phyloP scores from a whole-genome alignment of 2,329 filamentous ascomycete species.

The Aspergillus costaricaensis region DNA sequence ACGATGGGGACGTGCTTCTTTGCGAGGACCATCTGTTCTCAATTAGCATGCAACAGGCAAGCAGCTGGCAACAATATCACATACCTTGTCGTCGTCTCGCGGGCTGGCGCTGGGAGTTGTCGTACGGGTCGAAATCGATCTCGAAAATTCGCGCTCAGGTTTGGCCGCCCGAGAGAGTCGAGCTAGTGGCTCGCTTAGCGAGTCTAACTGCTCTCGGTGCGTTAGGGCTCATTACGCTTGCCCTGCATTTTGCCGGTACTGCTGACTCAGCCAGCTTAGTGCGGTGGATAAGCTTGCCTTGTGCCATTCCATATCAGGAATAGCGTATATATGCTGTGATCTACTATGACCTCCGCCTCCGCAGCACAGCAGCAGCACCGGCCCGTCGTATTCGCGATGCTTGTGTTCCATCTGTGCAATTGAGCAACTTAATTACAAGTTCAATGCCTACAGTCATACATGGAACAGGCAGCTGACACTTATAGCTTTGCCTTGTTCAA shows the following conservation, averaged over 20 bases:
- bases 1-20: slow-evolving; percentile 99
- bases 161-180: slow-evolving; percentile 32
- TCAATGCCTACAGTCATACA: too few species aligned
- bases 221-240: slow-evolving; percentile 24
- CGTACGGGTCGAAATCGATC: slow-evolving; percentile 43
- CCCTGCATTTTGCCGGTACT: background rate
- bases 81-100: slow-evolving; percentile 51
- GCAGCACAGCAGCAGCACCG: background rate
- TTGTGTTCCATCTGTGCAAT: background rate
- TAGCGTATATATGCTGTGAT: background rate
- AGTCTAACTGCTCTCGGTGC: slow-evolving; percentile 25
- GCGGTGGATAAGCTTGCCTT: background rate
- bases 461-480: too few species aligned
- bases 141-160: slow-evolving; percentile 44
- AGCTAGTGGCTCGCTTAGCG: slow-evolving; percentile 40
- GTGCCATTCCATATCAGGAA: background rate
- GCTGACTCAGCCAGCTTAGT: background rate
- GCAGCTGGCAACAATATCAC: slow-evolving; percentile 18
- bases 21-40: slow-evolving; percentile 83
- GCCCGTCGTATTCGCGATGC: too few species aligned
- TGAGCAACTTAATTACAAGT: background rate
- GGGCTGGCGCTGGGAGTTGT: slow-evolving; percentile 46
- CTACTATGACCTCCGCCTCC: background rate
- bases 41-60: slow-evolving; percentile 12
- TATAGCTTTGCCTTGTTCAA: too few species aligned